phyloP scores from a whole-genome alignment of 306 rosid genomes.

The Malus asiatica region DNA sequence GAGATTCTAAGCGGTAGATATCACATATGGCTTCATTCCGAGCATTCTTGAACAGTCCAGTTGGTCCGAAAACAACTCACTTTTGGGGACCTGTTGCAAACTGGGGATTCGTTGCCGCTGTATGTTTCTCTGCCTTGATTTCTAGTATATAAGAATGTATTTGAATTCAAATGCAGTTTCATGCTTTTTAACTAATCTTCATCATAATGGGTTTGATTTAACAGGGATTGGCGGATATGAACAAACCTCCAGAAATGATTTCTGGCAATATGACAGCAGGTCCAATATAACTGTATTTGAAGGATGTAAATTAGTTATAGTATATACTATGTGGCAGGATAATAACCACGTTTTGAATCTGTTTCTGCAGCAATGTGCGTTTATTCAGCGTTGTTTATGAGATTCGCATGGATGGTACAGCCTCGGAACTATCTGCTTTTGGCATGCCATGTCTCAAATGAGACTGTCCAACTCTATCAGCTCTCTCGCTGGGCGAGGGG shows the following conservation, averaged over 20 bases:
- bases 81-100: conserved; percentile 99
- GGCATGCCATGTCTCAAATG: conserved; percentile 67
- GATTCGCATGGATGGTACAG: conserved; percentile 75
- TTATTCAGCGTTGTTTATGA: conserved; percentile 55
- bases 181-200: neutral
- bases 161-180: neutral
- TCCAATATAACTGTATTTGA: conserved; percentile 17
- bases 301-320: neutral
- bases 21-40: conserved; percentile 59
- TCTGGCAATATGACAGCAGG: conserved; percentile 97
- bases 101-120: conserved; percentile 96
- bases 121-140: conserved; percentile 32
- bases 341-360: conserved; percentile 1
- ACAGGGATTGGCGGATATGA: conserved; percentile 85
- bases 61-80: conserved; percentile 93
- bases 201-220: neutral
- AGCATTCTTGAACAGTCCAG: conserved; percentile 84
- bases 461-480: conserved; percentile 56
- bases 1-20: neutral
- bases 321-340: neutral
- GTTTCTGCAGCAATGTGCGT: conserved; percentile 58
- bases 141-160: neutral
- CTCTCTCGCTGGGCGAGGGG: conserved; percentile 70
- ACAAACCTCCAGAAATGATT: conserved; percentile 89
- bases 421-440: conserved; percentile 65